These are phyloP conservation scores for Neonectria faginata DNA, from an alignment of 2,329 filamentous ascomycete species.

Conservation along the genomic window DNA sequence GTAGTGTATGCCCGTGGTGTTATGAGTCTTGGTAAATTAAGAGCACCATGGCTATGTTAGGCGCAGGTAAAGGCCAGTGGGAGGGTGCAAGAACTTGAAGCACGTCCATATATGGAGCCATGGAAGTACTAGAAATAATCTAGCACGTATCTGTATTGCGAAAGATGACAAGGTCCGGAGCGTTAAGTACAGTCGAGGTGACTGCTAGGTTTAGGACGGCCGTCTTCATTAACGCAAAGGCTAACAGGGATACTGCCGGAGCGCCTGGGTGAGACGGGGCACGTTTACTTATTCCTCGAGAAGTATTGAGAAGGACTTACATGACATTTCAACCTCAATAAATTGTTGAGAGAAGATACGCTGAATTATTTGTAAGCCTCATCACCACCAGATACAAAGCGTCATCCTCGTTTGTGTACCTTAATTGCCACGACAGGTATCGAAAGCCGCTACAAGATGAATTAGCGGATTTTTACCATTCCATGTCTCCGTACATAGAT, in stretches of 20 bases:
- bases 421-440: too few relatives aligned
- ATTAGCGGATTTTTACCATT: not conserved
- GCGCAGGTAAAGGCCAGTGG: not conserved
- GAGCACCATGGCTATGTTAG: not conserved
- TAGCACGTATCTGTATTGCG: too few relatives aligned
- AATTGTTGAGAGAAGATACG: too few relatives aligned
- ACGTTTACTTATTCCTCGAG: not conserved
- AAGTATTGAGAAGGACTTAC: too few relatives aligned
- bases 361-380: too few relatives aligned
- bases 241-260: slow-evolving; percentile 12
- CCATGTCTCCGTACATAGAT: not conserved
- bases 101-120: not conserved
- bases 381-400: too few relatives aligned
- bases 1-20: too few relatives aligned
- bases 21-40: not conserved
- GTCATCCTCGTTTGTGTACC: too few relatives aligned
- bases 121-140: not conserved
- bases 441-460: not conserved
- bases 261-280: slow-evolving; percentile 11
- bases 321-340: too few relatives aligned
- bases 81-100: not conserved
- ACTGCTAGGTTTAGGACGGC: not conserved
- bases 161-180: not conserved
- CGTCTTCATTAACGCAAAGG: not conserved
- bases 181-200: not conserved